Evolutionary conservation across 1,139 yeast genomes (phyloP), one percentile per base, ranked within the genome.

Genomic region (Debaryomycetaceae sp.): DNA sequence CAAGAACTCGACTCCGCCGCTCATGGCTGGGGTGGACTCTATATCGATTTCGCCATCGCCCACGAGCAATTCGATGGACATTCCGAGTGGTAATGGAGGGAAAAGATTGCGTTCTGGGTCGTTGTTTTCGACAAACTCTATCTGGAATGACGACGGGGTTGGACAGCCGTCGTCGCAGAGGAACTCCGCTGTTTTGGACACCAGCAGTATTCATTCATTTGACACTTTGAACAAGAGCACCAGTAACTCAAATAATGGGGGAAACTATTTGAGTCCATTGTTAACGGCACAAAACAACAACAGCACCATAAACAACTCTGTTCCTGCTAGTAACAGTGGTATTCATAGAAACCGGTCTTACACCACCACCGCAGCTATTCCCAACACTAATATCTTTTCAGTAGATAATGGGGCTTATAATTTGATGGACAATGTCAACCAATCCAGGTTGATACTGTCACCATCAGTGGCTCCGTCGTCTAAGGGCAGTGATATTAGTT

Each of bases 91-190:
- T 13, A 37, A 26, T 17, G 37, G 41, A 15, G 40, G 40, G 11
- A 50, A 64, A 39, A 50, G 77, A 35, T 61, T 66, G 56, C 58
- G 78, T 34, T 69, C 75, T 4, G 76, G 76, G 3, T 69, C 75
- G 3, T 55, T 72, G 41, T 71, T 71, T 43, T 66, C 73, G 28
- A 63, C 73, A 5, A 64, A 68, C 47, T 70, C 75, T 35, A 72
- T 72, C 40, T 72, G 78, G 78, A 72, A 72, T 47, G 77, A 72
- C 56, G 78, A 65, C 47, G 53, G 56, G 30, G 48, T 46, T 18
- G 35, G 41, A 11, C 46, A 48, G 37, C 42, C 56, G 16, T 52
- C 58, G 9, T 48, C 53, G 7, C 50, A 52, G 8, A 41, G 43
- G 14, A 41, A 42, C 28, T 35, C 50, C 6, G 46, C 41, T 8